Base-by-base conservation (phyloP, 2,329 filamentous ascomycete species). In the Fusarium austroafricanum region DNA sequence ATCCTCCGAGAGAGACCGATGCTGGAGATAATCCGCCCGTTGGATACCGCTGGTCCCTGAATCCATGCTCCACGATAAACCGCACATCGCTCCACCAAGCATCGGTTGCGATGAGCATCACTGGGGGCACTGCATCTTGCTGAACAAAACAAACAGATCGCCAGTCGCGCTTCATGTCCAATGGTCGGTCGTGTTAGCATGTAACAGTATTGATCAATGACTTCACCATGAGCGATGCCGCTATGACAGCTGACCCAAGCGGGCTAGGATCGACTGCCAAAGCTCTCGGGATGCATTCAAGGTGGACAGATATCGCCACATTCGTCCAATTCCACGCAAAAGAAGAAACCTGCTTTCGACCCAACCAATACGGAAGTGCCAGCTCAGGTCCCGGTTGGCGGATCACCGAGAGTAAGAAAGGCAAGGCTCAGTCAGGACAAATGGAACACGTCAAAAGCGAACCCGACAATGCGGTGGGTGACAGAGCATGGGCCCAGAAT, bases 111-210 rank as follows among this genome's bases (percentile, higher is more conserved):
- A 67, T 51, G 66, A 51, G 47, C 35, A 50, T 54, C 61, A 56
- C 44, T 46, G 42, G 33, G 29, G 45, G 49, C 12, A 33, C 20
- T 23, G 42, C 18, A 9, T 43, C 39, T 57, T 37, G 31, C 51
- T 31, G 54, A 59, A 53, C 49, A 62, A 69, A 69, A 70, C 67
- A 70, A 70, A 70, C 38, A 70, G 67, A 70, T 70, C 63, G 67
- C 57, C 67, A 52, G 31, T 55, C 57, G 40, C 47, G 63, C 28
- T 35, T 65, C 50, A 54, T 49, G 58, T 44, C 46, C 37, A 39
- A 55, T 37, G 23, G 40, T 67, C 50, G 23, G 40, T 67, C 50
- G 37, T 40, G 60, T 65, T 55, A 40, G 39, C 14, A 15, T 33
- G 31, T 37, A 49, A 42, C 45, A 46, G 44, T 47, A 67, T 52